Percentiles rank a stretch among this genome's conserved stretches.
These are phyloP conservation scores for Cryptococcus hybrid DNA, from an alignment of 1,284 basidiomycete genomes.

Conservation along the genomic window DNA sequence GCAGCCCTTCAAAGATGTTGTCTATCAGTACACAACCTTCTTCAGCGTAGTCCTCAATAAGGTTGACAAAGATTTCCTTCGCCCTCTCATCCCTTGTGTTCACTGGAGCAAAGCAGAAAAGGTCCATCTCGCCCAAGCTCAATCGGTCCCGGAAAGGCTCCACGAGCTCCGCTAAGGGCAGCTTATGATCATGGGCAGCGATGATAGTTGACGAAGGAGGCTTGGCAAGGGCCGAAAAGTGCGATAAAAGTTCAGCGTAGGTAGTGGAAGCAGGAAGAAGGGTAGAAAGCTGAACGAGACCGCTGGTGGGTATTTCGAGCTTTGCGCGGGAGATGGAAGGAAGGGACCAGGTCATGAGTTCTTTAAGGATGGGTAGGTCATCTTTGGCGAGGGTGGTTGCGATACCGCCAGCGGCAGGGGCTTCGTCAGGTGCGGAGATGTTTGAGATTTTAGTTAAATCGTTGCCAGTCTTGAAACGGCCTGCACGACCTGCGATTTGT, in stretches of 20 bases:
- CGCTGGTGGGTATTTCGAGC: constrained; percentile 44
- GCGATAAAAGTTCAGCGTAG: constrained; percentile 34
- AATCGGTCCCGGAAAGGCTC: constrained; percentile 53
- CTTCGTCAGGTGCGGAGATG: constrained; percentile 31
- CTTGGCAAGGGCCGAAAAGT: constrained; percentile 50
- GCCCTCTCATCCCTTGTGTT: constrained; percentile 52
- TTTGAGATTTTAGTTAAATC: constrained; percentile 1
- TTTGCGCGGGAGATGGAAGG: constrained; percentile 53
- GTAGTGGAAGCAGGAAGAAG: constrained; percentile 49
- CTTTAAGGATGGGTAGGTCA: constrained; percentile 65
- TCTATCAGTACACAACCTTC: constrained; percentile 49
- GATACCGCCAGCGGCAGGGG: constrained; percentile 57
- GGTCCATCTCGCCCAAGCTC: constrained; percentile 56
- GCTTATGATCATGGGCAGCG: constrained; percentile 41
- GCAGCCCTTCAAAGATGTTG: constrained; percentile 28
- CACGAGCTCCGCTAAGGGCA: constrained; percentile 52
- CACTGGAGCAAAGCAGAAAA: constrained; percentile 54
- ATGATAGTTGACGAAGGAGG: constrained; percentile 56
- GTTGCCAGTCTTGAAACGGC: constrained; percentile 74
- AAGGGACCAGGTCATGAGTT: constrained; percentile 53
- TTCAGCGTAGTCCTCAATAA: constrained; percentile 47
- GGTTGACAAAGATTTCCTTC: constrained; percentile 43
- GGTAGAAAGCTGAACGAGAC: constrained; percentile 44
- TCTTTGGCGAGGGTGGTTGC: constrained; percentile 68
- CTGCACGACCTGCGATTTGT: constrained; percentile 95